Base-by-base conservation (phyloP, 129 eudicot species). In the Ambrosia artemisiifolia region DNA sequence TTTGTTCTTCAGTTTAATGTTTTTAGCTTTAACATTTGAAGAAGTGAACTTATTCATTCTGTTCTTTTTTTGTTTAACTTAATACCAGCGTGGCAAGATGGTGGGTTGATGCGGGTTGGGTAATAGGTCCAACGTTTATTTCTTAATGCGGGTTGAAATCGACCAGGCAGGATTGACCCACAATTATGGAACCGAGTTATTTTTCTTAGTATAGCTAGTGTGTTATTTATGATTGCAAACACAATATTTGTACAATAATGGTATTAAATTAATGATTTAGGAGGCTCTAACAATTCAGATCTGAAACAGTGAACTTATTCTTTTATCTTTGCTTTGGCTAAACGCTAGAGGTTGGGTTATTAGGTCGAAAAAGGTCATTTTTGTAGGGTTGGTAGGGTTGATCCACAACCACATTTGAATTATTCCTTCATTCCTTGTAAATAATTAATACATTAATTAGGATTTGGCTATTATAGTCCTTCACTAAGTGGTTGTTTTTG, bases 1-100 rank as follows among this genome's bases (percentile, higher is more conserved):
- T 95, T 55, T 49, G 92, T 80, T 73, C 3, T 75, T 65, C 11
- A 36, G 17, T 11, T 47, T 56, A 12, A 69, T n/a, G 14, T 69
- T 49, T 35, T 48, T 12, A 13, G 8, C n/a, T 59, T 33, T 54
- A 5, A 43, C 43, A 67, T 32, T 28, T 44, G n/a, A 17, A 43
- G 34, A 28, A 10, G 0, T 33, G 53, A 64, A 43, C 18, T 77
- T 36, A 6, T 13, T 13, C 20, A 43, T 24, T 30, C 48, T 56
- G 17, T 11, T 56, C 18, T 17, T 9, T 14, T 14, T 51, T 48
- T 30, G 54, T 14, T 19, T 53, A 28, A 24, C 16, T 12, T 20
- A 49, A 40, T 48, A 2, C 16, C 3, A 55, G 16, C 20, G 3
- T 49, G 32, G 51, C 6, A 64, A 36, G 44, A 36, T 64, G 47